Evolutionary conservation across 257 asterid species (phyloP), one percentile per base, ranked within the genome.

Genomic region (Solanum stenotomum): DNA sequence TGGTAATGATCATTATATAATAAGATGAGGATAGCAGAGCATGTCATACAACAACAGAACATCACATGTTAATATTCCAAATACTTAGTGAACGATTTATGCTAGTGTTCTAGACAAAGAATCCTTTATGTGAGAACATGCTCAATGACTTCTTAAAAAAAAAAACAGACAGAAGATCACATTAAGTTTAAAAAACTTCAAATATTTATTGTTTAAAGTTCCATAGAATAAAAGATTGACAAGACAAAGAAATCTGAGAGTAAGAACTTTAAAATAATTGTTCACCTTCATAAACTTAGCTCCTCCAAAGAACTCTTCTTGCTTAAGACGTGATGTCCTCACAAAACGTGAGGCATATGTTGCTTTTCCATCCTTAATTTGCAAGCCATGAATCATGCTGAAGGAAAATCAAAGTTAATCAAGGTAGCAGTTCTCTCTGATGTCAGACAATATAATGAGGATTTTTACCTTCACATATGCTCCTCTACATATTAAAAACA

Each of bases 381-480:
- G 98, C 93, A 97, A 86, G 31, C 99, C 99, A 90, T 97, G 99
- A 89, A 97, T 96, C 99, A 97, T 96, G 89, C 99, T 97, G 92
- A 88, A 90, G 85, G 71, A 85, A 65, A 86, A 72, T 27, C 15
- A 86, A 71, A 29, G 65, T 46, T 42, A 67, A 29, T 86, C 49
- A 75, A 87, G 89, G 83, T 44, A 44, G 4, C n/a, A 44, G 15
- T 42, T 79, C 1, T 40, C 84, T 77, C 5, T 13, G 61, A 77
- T 77, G 61, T 77, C 61, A 40, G 5, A 37, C 83, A 75, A 75
- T 35, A 16, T 42, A 44, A 75, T 2, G 33, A 75, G 33, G 56
- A 75, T 37, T 35, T 40, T 77, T n/a, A 22, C 18, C 18, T 77
- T 37, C 56, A 38, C 61, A 77, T 23, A 18, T 77, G 35, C 84